Evolutionary conservation across 1,139 yeast genomes (phyloP).

Genomic region (Taphrina flavorubra): DNA sequence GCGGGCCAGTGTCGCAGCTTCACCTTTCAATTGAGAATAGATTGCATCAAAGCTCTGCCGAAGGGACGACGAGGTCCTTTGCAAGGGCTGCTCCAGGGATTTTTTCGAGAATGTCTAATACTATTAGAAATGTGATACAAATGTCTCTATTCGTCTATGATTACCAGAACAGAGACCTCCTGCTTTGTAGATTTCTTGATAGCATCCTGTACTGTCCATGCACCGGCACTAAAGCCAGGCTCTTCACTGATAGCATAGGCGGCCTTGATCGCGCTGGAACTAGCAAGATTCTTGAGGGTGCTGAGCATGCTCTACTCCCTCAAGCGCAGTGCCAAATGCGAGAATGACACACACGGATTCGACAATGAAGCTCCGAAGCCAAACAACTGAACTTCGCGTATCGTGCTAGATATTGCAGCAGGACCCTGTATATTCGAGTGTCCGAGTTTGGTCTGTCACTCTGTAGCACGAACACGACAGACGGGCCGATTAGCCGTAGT

Average conservation of each 20-base stretch:
- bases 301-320: slow-evolving; percentile 20
- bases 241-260: slow-evolving; percentile 71
- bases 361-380: not conserved
- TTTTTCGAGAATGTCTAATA: slow-evolving; percentile 73
- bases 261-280: slow-evolving; percentile 34
- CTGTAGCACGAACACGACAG: too few relatives aligned
- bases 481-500: too few relatives aligned
- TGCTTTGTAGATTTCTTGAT: slow-evolving; percentile 61
- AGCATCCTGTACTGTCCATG: slow-evolving; percentile 88
- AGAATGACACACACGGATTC: not conserved
- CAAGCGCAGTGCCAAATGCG: not conserved
- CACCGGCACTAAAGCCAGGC: slow-evolving; percentile 75
- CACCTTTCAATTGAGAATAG: slow-evolving; percentile 59
- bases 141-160: not conserved
- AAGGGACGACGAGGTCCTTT: slow-evolving; percentile 53
- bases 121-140: slow-evolving; percentile 40
- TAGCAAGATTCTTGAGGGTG: slow-evolving; percentile 21
- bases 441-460: too few relatives aligned
- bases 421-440: too few relatives aligned
- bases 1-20: slow-evolving; percentile 74
- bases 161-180: slow-evolving; percentile 45
- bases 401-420: too few relatives aligned
- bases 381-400: not conserved
- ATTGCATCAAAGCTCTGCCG: slow-evolving; percentile 54
- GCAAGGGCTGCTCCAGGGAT: slow-evolving; percentile 65